Percentiles rank a stretch among this genome's conserved stretches.
These are phyloP conservation scores for Russula sp. DNA, from an alignment of 768 basidiomycete species.

Conservation along the genomic window DNA sequence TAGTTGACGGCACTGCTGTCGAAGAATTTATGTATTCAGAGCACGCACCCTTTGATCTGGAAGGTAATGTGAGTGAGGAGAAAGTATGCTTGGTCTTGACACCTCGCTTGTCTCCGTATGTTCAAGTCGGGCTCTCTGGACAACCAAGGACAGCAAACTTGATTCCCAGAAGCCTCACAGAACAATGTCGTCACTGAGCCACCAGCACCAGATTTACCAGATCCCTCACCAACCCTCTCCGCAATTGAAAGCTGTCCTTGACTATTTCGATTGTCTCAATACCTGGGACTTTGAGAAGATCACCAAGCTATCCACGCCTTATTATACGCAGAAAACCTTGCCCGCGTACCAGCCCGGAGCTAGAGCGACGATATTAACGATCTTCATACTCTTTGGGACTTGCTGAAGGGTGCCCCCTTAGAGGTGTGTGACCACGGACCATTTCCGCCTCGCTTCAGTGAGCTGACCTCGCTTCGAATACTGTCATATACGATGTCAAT, in stretches of 20 bases:
- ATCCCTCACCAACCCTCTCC: background rate
- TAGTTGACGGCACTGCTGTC: too few species aligned
- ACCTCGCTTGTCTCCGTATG: too few species aligned
- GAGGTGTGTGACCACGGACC: background rate
- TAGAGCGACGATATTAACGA: background rate
- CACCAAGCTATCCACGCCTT: background rate
- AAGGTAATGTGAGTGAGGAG: too few species aligned
- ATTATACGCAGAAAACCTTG: background rate
- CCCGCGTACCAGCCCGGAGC: background rate
- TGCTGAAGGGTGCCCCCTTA: background rate
- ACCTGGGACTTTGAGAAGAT: background rate
- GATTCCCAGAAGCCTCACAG: background rate
- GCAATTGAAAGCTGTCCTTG: background rate
- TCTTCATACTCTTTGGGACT: background rate
- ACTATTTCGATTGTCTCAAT: slow-evolving; percentile 3
- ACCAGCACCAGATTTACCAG: background rate
- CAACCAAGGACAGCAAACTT: background rate
- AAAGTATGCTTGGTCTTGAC: too few species aligned
- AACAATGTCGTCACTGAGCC: background rate
- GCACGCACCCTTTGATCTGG: too few species aligned
- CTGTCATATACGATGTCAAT: background rate
- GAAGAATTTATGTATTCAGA: too few species aligned
- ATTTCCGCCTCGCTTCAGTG: background rate
- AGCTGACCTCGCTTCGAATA: background rate
- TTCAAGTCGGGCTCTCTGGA: too few species aligned